A percentile compares a stretch with the other conserved stretches of the same genome.
These are phyloP conservation scores for Porogramme epimiltina DNA, from an alignment of 1,284 basidiomycete genomes.

Conservation along the genomic window DNA sequence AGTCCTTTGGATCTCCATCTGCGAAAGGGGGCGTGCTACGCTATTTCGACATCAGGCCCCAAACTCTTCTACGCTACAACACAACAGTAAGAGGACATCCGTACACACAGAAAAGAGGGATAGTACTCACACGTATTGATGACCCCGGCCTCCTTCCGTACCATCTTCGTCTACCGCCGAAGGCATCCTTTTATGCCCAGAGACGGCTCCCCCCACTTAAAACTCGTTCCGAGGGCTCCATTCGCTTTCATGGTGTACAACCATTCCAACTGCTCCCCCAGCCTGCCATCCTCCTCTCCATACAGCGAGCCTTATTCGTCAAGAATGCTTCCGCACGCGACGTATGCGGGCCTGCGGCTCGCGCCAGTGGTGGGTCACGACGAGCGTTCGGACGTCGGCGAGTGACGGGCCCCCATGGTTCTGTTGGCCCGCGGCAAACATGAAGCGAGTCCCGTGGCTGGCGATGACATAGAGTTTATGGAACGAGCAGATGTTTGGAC, in stretches of 20 bases:
- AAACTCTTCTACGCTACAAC: constrained; percentile 26
- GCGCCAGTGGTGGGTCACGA: constrained; percentile 37
- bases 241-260: constrained; percentile 34
- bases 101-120: not conserved
- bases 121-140: constrained; percentile 32
- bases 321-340: constrained; percentile 28
- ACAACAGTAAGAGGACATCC: too few species aligned
- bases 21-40: constrained; percentile 28
- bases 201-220: constrained; percentile 31
- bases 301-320: not conserved
- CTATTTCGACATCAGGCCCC: constrained; percentile 24
- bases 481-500: constrained; percentile 30
- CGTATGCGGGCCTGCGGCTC: constrained; percentile 31
- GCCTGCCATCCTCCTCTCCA: not conserved
- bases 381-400: constrained; percentile 23
- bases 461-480: constrained; percentile 27
- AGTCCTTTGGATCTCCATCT: constrained; percentile 16
- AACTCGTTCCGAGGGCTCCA: constrained; percentile 33
- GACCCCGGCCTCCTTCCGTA: constrained; percentile 32
- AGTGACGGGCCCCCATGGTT: constrained; percentile 30
- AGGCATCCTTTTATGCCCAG: constrained; percentile 30
- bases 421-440: constrained; percentile 33
- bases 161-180: constrained; percentile 33
- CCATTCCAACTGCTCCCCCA: constrained; percentile 23
- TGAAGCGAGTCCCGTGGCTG: constrained; percentile 21